Base-by-base conservation (phyloP, 192 early-diverging fungal genomes). In the Pilaira anomala region DNA sequence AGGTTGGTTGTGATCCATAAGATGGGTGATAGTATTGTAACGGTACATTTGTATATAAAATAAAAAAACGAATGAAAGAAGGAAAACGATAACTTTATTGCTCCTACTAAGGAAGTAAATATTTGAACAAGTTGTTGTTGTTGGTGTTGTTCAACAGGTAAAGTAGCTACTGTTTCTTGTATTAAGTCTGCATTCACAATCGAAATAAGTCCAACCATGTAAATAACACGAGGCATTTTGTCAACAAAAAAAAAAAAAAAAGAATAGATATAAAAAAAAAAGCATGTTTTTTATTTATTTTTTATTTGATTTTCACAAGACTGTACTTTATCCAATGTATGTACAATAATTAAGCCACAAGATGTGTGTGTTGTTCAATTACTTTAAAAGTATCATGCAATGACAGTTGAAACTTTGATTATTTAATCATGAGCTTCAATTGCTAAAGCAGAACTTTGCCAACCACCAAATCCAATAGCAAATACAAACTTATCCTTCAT, bases 381-480 rank as follows among this genome's bases (percentile, higher is more conserved):
- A n/a, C n/a, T n/a, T n/a, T n/a, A n/a, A n/a, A n/a, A 33, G 3
- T 33, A 33, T 33, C 7, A 7, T 33, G 2, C 33, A 36, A 9
- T 36, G 33, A 9, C 1, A 36, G 33, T 36, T 9, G 33, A 9
- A 36, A n/a, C n/a, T n/a, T n/a, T n/a, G n/a, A n/a, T 22, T 41
- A 41, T 41, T 41, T 41, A 52, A 28, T 52, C 50, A 25, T 28
- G 24, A 16, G 28, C 8, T 28, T 52, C 50, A 33, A 63, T 52
- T 16, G 48, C 49, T 19, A 63, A 51, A 26, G 30, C 62, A 24
- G 48, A 40, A 41, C 66, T 68, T 14, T 68, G 66, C 66, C 66
- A 68, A 1, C 66, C 66, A 28, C 66, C 66, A 68, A 68, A 68
- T 21, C 59, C 52, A 18, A 61, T 54, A n/a, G 58, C 66, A 68